Percentiles rank a stretch among this genome's conserved stretches.
Evolutionary conservation across 352 stramenopile genomes (phyloP).

Genomic region (Phytophthora cryptogea): DNA sequence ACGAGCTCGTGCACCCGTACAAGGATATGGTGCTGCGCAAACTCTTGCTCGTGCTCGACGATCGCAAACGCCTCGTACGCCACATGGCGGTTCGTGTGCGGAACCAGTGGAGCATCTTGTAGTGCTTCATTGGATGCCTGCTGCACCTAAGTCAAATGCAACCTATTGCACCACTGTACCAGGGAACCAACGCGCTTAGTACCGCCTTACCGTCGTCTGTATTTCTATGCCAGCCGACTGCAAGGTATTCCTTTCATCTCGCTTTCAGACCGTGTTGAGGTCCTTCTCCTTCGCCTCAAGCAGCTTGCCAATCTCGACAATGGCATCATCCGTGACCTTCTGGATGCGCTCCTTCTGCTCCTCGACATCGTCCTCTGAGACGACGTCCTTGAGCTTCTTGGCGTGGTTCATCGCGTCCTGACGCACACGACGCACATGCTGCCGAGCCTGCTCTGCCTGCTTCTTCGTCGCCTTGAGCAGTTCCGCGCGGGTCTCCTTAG

Average conservation of each 20-base stretch:
- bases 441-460: conserved; percentile 77
- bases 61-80: conserved; percentile 88
- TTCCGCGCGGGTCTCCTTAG: conserved; percentile 81
- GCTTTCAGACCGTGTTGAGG: conserved; percentile 58
- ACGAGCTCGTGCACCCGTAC: conserved; percentile 89
- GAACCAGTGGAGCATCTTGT: conserved; percentile 92
- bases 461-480: conserved; percentile 84
- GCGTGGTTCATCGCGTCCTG: conserved; percentile 84
- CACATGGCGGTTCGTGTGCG: conserved; percentile 87
- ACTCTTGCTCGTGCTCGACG: conserved; percentile 78
- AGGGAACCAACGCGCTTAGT: neutral
- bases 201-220: conserved; percentile 14
- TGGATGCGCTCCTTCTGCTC: conserved; percentile 79
- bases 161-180: conserved; percentile 15
- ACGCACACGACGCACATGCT: conserved; percentile 84
- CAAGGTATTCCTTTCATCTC: neutral
- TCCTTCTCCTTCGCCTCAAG: conserved; percentile 82
- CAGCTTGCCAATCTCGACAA: conserved; percentile 74
- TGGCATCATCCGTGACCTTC: conserved; percentile 75
- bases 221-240: conserved; percentile 24
- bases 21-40: conserved; percentile 83
- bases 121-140: conserved; percentile 30
- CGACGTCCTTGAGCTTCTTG: conserved; percentile 82
- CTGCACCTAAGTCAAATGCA: conserved; percentile 17
- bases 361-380: conserved; percentile 83